Evolutionary conservation across 345 rosid species (phyloP), one percentile per base, ranked within the genome.

Genomic region (Acer campestre): DNA sequence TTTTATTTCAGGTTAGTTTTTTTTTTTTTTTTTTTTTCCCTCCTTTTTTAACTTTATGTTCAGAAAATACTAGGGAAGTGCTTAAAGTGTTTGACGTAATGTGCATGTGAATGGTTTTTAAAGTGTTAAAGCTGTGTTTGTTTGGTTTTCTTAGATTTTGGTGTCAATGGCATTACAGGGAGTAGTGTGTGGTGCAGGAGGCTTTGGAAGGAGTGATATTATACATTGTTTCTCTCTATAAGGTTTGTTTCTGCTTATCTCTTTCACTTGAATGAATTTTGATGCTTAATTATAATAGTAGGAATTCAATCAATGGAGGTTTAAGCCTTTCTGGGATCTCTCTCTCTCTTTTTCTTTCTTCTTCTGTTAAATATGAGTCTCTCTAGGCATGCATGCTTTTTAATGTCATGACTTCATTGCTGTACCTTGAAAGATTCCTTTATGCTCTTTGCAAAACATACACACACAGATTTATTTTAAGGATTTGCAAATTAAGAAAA

Each of bases 1-100:
- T 75, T 69, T 38, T 8, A 79, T 79, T 69, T 5, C 46, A 82
- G 86, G 79, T 84, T 77, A 67, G 75, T 58, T 2, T 56, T 10
- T 53, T 17, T n/a, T 3, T 58, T 2, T 56, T 10, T 53, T 17
- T n/a, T 3, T 56, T 38, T 1, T 46, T 12, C 44, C 3, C 35
- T 31, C 35, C 35, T 31, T 31, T 31, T 31, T 4, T 35, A 35
- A 35, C 6, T 35, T 35, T 35, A 35, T 35, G 38, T 35, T 35
- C 1, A 35, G 38, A 35, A 35, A 35, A 5, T 35, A 35, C 4
- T 4, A 35, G 38, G 6, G 38, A 35, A 35, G 38, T 35, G 63
- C 22, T 20, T 23, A 61, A 25, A 25, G 6, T 38, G 29, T 38
- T 5, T 18, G 49, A 11, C 13, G 4, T 10, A 22, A 51, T 68